Percentiles rank a stretch among this genome's conserved stretches.
phyloP scores from a whole-genome alignment of 2,329 filamentous ascomycete genomes.

The Furcasterigmium furcatum region DNA sequence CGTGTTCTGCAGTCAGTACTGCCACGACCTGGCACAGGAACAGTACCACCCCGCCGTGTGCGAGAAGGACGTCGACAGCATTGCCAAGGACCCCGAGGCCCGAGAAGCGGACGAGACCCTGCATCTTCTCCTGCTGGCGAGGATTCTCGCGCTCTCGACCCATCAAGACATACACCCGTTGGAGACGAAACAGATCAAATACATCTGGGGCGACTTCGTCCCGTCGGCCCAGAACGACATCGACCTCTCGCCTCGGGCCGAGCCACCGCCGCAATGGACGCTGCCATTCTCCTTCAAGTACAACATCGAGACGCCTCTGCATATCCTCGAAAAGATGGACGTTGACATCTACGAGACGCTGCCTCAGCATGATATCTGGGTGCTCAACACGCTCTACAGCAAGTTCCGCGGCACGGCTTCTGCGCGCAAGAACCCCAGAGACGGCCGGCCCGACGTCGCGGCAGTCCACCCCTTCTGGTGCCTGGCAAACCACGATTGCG shows the following conservation, averaged over 20 bases:
- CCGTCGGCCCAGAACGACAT: slow-evolving; percentile 49
- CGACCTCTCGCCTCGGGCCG: slow-evolving; percentile 48
- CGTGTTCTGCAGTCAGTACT: slow-evolving; percentile 62
- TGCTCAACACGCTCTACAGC: slow-evolving; percentile 86
- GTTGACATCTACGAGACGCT: slow-evolving; percentile 67
- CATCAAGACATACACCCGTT: slow-evolving; percentile 61
- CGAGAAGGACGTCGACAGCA: slow-evolving; percentile 62
- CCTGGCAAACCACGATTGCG: slow-evolving; percentile 92
- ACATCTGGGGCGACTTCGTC: slow-evolving; percentile 68
- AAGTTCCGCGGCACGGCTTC: slow-evolving; percentile 94
- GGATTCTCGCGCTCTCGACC: slow-evolving; percentile 59
- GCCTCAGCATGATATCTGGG: slow-evolving; percentile 67
- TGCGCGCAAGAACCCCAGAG: slow-evolving; percentile 70
- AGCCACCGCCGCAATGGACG: slow-evolving; percentile 60
- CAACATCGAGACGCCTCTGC: slow-evolving; percentile 71
- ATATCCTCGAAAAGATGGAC: slow-evolving; percentile 82
- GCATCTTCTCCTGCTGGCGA: slow-evolving; percentile 59
- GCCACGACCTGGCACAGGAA: slow-evolving; percentile 53
- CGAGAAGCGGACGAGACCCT: slow-evolving; percentile 58
- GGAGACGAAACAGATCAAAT: slow-evolving; percentile 62
- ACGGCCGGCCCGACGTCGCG: slow-evolving; percentile 82
- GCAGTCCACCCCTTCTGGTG: slow-evolving; percentile 97
- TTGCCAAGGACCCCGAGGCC: slow-evolving; percentile 61
- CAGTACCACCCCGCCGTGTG: slow-evolving; percentile 64
- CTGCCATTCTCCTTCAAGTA: slow-evolving; percentile 76